A percentile compares a stretch with the other conserved stretches of the same genome.
These are phyloP conservation scores for Spiromastix sp. DNA, from an alignment of 2,329 filamentous ascomycete genomes.

Conservation along the genomic window DNA sequence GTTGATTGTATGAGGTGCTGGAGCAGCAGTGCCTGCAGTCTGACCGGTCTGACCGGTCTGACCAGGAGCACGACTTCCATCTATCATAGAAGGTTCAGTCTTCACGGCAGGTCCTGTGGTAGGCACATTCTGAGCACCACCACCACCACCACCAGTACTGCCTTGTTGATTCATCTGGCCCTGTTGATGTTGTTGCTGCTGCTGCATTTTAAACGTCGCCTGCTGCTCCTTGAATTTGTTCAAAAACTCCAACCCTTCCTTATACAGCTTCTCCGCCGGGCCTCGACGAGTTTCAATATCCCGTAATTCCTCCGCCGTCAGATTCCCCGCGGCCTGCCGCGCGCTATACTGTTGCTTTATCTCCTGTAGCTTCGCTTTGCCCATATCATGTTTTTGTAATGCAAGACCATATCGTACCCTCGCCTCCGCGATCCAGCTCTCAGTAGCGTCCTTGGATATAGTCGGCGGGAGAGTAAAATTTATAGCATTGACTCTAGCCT, in stretches of 20 bases:
- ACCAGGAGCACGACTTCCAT: not conserved
- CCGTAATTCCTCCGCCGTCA: slow-evolving; percentile 33
- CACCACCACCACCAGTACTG: slow-evolving; percentile 18
- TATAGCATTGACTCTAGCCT: slow-evolving; percentile 35
- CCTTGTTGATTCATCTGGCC: slow-evolving; percentile 15
- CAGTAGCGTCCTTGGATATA: slow-evolving; percentile 32
- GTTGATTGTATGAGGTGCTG: slow-evolving; percentile 37
- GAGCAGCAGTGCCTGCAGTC: slow-evolving; percentile 24
- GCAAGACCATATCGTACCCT: slow-evolving; percentile 38
- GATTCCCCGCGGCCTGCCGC: slow-evolving; percentile 28
- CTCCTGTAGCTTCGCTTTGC: slow-evolving; percentile 33
- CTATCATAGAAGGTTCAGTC: not conserved
- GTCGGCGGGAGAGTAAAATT: slow-evolving; percentile 36
- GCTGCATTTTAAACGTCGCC: slow-evolving; percentile 31
- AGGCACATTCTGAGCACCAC: slow-evolving; percentile 5
- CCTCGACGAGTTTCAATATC: slow-evolving; percentile 33
- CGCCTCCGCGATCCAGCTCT: slow-evolving; percentile 38
- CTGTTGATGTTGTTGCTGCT: slow-evolving; percentile 22
- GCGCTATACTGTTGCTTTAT: slow-evolving; percentile 29
- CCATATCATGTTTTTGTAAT: slow-evolving; percentile 38
- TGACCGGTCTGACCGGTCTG: not conserved
- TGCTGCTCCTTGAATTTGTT: slow-evolving; percentile 40
- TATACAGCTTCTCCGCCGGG: slow-evolving; percentile 29
- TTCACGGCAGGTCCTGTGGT: slow-evolving; percentile 11
- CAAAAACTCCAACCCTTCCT: slow-evolving; percentile 37